Conservation (phyloP, 805 yeast species). For the Yarrowia divulgata region DNA sequence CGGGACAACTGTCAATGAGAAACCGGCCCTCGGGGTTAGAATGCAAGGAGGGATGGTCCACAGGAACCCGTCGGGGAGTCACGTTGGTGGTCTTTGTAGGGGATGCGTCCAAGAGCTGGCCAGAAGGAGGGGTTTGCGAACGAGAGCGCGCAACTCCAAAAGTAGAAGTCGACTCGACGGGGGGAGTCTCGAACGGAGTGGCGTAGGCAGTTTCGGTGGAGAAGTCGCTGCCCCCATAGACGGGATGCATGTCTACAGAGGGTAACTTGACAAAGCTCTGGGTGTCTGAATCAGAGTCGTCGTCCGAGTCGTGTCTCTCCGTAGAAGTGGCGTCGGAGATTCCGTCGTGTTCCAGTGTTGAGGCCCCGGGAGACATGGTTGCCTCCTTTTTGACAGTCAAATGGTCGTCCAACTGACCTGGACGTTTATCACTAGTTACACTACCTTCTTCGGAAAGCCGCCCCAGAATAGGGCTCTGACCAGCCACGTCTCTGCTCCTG, state of each 20-base stretch:
- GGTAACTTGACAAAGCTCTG: conserved; percentile 33
- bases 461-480: neutral
- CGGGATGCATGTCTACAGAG: conserved; percentile 31
- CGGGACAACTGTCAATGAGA: conserved; percentile 36
- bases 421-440: neutral
- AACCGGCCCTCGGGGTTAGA: conserved; percentile 38
- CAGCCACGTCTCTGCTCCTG: conserved; percentile 3
- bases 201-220: neutral
- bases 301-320: neutral
- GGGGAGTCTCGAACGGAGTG: conserved; percentile 26
- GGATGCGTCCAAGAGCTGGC: conserved; percentile 12
- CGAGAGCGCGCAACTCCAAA: conserved; percentile 12
- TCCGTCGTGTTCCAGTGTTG: conserved; percentile 14
- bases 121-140: conserved; percentile 9
- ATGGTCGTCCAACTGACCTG: neutral
- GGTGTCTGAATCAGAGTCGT: conserved; percentile 9
- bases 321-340: conserved; percentile 9
- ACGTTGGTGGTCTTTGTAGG: conserved; percentile 27
- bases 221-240: conserved; percentile 8
- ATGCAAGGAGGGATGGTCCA: conserved; percentile 38
- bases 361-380: conserved; percentile 10
- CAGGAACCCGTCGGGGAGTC: conserved; percentile 26
- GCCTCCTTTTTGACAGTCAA: neutral
- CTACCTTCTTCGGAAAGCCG: conserved; percentile 1
- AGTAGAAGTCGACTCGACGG: conserved; percentile 12